Conservation (phyloP, 2,329 filamentous ascomycete genomes). For the Cordyceps pruinosa region DNA sequence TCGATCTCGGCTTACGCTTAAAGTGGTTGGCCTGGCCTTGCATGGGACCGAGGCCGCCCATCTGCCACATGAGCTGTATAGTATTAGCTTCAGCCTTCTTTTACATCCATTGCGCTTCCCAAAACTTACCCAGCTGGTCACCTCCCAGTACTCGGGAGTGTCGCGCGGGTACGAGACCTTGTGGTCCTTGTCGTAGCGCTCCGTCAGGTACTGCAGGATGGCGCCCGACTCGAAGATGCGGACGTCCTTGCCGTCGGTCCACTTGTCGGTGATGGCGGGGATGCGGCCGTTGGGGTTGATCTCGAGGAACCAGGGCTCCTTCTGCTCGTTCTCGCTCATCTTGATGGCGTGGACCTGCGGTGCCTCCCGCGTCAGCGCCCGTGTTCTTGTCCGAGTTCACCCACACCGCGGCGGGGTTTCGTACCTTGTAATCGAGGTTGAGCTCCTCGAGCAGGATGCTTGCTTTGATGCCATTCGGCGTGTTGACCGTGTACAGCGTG, state of each 20-base stretch:
- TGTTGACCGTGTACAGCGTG: constrained; percentile 73
- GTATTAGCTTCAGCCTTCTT: not conserved
- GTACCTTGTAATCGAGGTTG: constrained; percentile 69
- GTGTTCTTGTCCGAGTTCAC: too few species aligned
- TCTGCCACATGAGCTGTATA: constrained; percentile 59
- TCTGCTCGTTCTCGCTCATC: constrained; percentile 71
- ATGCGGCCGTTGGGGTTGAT: constrained; percentile 95
- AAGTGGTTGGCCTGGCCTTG: constrained; percentile 81
- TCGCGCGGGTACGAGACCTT: constrained; percentile 74
- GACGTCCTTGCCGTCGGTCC: constrained; percentile 65
- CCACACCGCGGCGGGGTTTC: too few species aligned
- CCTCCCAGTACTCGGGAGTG: constrained; percentile 69
- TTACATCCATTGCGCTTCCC: not conserved
- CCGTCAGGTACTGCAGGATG: constrained; percentile 78
- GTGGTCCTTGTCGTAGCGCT: constrained; percentile 73
- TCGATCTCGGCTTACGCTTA: constrained; percentile 39
- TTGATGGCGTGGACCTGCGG: constrained; percentile 53
- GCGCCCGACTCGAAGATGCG: constrained; percentile 75
- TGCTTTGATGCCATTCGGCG: constrained; percentile 86
- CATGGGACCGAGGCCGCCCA: constrained; percentile 76
- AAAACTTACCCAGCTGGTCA: constrained; percentile 67
- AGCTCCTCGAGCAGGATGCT: constrained; percentile 84
- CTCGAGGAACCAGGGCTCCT: constrained; percentile 77
- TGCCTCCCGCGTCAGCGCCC: not conserved
- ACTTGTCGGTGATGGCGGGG: constrained; percentile 76